Base-by-base conservation (phyloP, 495 filamentous ascomycete species). In the Margaritispora aquatica region DNA sequence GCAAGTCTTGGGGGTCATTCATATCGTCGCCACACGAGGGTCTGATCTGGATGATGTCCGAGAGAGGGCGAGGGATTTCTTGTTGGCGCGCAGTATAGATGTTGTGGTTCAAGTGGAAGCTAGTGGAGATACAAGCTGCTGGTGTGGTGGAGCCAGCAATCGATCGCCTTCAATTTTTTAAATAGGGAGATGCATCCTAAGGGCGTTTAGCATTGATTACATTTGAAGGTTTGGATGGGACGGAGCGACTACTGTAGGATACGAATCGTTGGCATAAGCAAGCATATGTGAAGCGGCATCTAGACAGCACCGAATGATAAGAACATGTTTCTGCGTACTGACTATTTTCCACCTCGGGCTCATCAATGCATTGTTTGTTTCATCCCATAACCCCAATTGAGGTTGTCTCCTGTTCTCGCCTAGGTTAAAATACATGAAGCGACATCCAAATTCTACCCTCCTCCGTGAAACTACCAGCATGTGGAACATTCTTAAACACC, bases 11-110 rank as follows among this genome's bases (percentile, higher is more conserved):
- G 90, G 90, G 0, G 88, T 92, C 3, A 88, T 96, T 64, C 90
- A 96, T 67, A 82, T 95, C n/a, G 79, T 87, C 48, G 89, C 86
- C 1, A 80, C 81, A 1, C 79, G 84, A 21, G 80, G 80, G 3
- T 82, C 83, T 1, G 88, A 92, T 64, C 68, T 88, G 51, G 90
- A 92, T 65, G 88, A 91, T 58, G 87, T 93, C 38, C 80, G 88
- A 38, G 80, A 87, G 56, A 76, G 89, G 36, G 84, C 88, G 0
- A 69, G 74, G 65, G 71, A 71, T 36, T 84, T 82, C 62, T 73
- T 95, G 48, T 67, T 71, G 4, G 79, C 81, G 50, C 81, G 84
- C 52, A 74, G 81, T 26, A 83, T 92, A 67, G 84, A 91, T 64
- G 82, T 87, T 50, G 83, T 90, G 52, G 79, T 92, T 26, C 88